Percentiles rank a stretch among this genome's conserved stretches.
These are phyloP conservation scores for Camellia oleifera DNA, from an alignment of 179 eudicot species.

Conservation along the genomic window DNA sequence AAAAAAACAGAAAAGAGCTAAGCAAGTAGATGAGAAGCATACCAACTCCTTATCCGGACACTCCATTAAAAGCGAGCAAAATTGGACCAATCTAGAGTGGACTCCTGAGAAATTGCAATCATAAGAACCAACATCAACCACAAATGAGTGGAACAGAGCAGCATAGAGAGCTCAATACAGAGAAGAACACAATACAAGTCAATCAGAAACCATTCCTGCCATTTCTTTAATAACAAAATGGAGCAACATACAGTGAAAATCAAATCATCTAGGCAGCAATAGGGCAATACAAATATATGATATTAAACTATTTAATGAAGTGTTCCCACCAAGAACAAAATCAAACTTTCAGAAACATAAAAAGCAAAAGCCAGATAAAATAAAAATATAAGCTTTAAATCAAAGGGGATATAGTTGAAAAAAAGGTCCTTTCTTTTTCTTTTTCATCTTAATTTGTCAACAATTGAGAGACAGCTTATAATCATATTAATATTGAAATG, in stretches of 20 bases:
- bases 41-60: neutral
- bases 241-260: neutral
- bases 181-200: neutral
- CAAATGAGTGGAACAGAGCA: neutral
- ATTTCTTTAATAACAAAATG: neutral
- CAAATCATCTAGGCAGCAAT: neutral
- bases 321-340: too few species aligned
- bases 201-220: neutral
- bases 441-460: neutral
- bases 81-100: neutral
- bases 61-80: conserved; percentile 4
- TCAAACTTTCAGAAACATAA: too few species aligned
- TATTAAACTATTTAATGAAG: too few species aligned
- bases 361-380: too few species aligned
- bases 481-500: neutral
- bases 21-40: conserved; percentile 6
- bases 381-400: too few species aligned
- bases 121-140: conserved; percentile 9
- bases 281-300: neutral
- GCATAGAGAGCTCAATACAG: neutral
- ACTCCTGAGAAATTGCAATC: too few species aligned
- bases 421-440: too few species aligned
- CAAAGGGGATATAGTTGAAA: too few species aligned
- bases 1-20: neutral
- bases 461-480: neutral